Evolutionary conservation across 257 asterid species (phyloP), one percentile per base, ranked within the genome.

Genomic region (Solanum gracilifrons): DNA sequence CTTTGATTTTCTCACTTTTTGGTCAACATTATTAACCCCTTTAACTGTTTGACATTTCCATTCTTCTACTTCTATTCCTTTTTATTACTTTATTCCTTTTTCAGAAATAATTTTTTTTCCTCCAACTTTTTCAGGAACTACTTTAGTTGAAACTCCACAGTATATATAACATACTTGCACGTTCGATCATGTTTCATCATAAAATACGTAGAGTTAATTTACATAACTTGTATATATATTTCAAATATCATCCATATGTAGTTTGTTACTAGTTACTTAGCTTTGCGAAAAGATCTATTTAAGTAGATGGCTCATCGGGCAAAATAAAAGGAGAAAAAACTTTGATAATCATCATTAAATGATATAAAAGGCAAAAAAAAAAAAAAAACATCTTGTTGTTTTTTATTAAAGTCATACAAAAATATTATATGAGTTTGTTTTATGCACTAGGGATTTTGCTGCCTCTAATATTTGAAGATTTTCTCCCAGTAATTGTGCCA

Each of bases 401-500:
- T 77, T 80, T 3, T 6, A 11, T 27, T 80, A 27, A 29, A 29
- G 2, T 46, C 9, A 5, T 1, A 80, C 1, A 46, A 16, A 80
- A 76, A 27, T 18, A 29, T 46, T 46, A 80, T 31, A 18, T 5
- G 85, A 80, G 27, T 29, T 43, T 80, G 18, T 23, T 29, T 80
- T 80, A 80, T 46, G 66, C 27, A 29, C 41, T 31, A 46, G 41
- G 23, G 12, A 85, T 37, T 35, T 77, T 85, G 41, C 87, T 85
- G 13, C 82, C 64, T 71, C 87, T 85, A 35, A 85, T 39, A 33
- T 85, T 85, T 64, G 80, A 66, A 16, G 87, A 66, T 66, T 85
- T 85, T 85, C 87, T 85, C 77, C 64, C 43, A 7, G 80, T 62
- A 11, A 15, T 18, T 41, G 27, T 64, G 79, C 80, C 87, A 85